A percentile compares a stretch with the other conserved stretches of the same genome.
These are phyloP conservation scores for Aspergillus jensenii DNA, from an alignment of 2,329 filamentous ascomycete genomes.

Conservation along the genomic window DNA sequence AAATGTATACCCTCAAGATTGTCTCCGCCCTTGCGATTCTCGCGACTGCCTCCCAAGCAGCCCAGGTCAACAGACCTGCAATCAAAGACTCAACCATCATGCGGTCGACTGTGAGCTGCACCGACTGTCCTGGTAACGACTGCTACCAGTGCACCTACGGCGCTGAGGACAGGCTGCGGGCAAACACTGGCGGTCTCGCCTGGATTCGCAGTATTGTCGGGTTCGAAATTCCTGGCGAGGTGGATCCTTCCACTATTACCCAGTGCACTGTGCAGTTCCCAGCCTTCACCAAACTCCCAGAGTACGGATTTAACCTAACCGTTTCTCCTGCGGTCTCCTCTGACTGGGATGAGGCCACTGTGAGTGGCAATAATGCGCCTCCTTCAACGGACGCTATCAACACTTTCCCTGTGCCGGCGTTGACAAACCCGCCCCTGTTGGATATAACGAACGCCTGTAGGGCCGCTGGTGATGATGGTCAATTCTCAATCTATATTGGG, in stretches of 20 bases:
- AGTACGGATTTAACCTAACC: conserved; percentile 11
- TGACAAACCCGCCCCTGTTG: conserved; percentile 3
- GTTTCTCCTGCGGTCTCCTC: conserved; percentile 8
- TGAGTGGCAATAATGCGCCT: conserved; percentile 13
- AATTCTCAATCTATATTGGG: conserved; percentile 15
- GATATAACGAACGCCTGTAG: conserved; percentile 14
- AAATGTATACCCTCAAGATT: not conserved
- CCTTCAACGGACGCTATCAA: not conserved
- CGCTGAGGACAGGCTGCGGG: conserved; percentile 2
- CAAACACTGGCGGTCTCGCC: conserved; percentile 10
- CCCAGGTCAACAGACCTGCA: conserved; percentile 3
- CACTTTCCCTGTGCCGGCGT: not conserved
- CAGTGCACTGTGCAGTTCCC: conserved; percentile 18
- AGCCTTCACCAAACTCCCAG: conserved; percentile 5
- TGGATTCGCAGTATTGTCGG: conserved; percentile 12
- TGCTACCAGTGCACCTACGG: conserved; percentile 16
- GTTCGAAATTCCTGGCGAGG: conserved; percentile 8
- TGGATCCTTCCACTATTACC: not conserved
- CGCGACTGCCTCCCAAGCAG: not conserved
- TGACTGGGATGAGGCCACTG: conserved; percentile 14
- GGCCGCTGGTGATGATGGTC: not conserved
- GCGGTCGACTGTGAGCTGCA: conserved; percentile 12
- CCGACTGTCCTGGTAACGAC: conserved; percentile 12
- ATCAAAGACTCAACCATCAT: conserved; percentile 18
- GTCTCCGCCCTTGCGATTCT: not conserved